These are phyloP conservation scores for Paramecium octaurelia DNA, from an alignment of 73 alveolate species.

Conservation along the genomic window DNA sequence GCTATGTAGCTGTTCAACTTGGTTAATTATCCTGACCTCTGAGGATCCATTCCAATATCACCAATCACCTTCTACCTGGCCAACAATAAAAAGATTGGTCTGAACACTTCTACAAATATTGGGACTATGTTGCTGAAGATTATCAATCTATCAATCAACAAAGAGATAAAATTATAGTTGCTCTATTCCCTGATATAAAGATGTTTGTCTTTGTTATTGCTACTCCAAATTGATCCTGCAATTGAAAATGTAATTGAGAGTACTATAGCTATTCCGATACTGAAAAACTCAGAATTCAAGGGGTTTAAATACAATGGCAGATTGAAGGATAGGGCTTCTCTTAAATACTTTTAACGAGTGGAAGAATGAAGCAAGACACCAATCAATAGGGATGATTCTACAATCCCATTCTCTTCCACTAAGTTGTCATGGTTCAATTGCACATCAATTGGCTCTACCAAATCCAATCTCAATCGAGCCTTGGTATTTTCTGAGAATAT, in stretches of 20 bases:
- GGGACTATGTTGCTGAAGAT: not conserved
- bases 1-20: conserved; percentile 1
- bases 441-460: conserved; percentile 32
- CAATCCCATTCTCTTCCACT: conserved; percentile 28
- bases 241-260: conserved; percentile 8
- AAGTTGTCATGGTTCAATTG: not conserved
- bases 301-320: conserved; percentile 30
- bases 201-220: not conserved
- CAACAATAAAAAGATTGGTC: conserved; percentile 30
- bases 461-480: conserved; percentile 37
- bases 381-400: not conserved
- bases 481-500: not conserved
- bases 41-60: conserved; percentile 30
- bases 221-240: conserved; percentile 29
- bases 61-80: not conserved
- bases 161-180: not conserved
- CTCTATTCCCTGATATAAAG: not conserved
- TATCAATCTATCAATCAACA: conserved; percentile 12
- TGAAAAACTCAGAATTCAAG: not conserved
- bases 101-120: conserved; percentile 1
- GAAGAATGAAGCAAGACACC: not conserved
- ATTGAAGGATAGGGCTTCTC: conserved; percentile 41
- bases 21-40: not conserved
- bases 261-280: not conserved
- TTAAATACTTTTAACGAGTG: not conserved